Base-by-base conservation (phyloP, 2,329 filamentous ascomycete genomes). In the Alternaria sp. region DNA sequence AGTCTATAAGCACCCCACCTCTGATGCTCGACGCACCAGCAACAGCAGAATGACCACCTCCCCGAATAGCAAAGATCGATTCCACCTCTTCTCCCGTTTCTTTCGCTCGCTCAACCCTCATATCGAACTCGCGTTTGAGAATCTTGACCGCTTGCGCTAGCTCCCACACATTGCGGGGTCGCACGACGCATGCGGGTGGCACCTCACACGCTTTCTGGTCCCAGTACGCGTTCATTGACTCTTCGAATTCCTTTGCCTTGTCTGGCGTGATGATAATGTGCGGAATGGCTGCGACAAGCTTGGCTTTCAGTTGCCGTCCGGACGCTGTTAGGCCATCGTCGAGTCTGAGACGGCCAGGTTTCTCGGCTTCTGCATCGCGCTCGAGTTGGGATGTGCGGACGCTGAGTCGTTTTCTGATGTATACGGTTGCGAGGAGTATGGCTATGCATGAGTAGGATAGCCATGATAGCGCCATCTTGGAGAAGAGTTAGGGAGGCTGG, bases 51-150 rank as follows among this genome's bases (percentile, higher is more conserved):
- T 84, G 82, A 0, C 82, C 82, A 14, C 85, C 85, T 20, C 83
- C 80, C 71, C 84, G 82, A 73, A 88, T 81, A 20, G 87, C 88
- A 44, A 73, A 73, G 2, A 70, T 18, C 2, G 61, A 63, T 9
- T 70, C 50, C 2, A n/a, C 3, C 5, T 45, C 12, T 11, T 43
- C 20, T 51, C 37, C 12, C 11, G 30, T 37, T 1, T 30, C 26
- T 18, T 44, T 49, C 9, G 23, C 28, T 26, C 20, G 33, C 12
- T 56, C 30, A 6, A 50, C 49, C 3, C 55, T 78, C 3, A 79
- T 74, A 21, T 77, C 71, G 43, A 72, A 74, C 21, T 75, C 66
- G 7, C 60, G 64, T 58, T 74, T 78, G 8, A 79, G 44, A 30
- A 79, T 69, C 18, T 50, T 68, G 44, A 80, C 69, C 4, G 73